Evolutionary conservation across 1,139 yeast genomes (phyloP), one percentile per base, ranked within the genome.

Genomic region (Pichia sp.): DNA sequence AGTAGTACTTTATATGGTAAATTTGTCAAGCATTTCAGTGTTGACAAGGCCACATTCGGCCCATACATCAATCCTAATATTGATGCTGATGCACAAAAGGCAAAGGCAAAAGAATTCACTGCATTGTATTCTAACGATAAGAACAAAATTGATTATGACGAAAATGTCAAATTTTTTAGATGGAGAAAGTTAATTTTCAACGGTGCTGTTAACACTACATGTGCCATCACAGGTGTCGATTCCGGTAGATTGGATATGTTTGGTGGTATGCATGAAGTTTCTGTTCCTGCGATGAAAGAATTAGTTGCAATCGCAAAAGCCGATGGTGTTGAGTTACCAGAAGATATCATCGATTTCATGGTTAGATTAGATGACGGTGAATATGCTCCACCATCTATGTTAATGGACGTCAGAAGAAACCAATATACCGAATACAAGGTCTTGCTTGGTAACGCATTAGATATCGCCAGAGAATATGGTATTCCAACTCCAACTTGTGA

Each of bases 141-240:
- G 53, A 80, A 79, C 56, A 56, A 60, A 6, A 72, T 76, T 41
- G 58, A 60, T 10, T 65, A 73, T 36, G 85, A 82, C 58, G 66
- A 63, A 12, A 66, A 78, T 53, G 79, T 76, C 15, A 73, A 76
- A 51, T 70, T 67, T 58, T 72, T 81, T 8, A 70, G 95, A 61
- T 86, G 94, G 94, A 71, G 77, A 51, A 86, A 86, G 61, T 71
- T 86, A 47, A 73, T 85, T 19, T 85, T 85, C 67, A 86, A 86
- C 59, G 77, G 85, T 8, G 75, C 81, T 3, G 72, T 80, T 62
- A 85, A 85, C 67, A 75, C 91, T 2, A 70, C 79, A 5, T 75
- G 81, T 50, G 80, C 83, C 8, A 61, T 79, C 33, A 76, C 85
- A 15, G 76, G 80, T 38, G 63, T 78, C 41, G 89, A 85, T 60